Evolutionary conservation across 257 asterid species (phyloP).

Genomic region (Lycium barbarum): DNA sequence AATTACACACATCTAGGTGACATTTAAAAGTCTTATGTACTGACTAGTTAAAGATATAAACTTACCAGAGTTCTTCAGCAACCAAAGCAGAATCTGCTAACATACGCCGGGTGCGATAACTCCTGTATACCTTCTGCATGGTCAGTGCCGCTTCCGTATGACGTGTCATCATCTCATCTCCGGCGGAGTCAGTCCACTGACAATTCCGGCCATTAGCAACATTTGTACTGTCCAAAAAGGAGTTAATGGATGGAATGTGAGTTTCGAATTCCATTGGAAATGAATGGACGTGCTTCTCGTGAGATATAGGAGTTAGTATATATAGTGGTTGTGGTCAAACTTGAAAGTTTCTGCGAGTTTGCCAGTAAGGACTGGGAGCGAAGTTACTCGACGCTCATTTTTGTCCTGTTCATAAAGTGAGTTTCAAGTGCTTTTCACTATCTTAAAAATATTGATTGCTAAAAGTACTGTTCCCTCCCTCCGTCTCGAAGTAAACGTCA

Average conservation of each 20-base stretch:
- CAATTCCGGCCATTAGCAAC: conserved; percentile 21
- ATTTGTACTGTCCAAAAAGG: conserved; percentile 26
- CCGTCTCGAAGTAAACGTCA: too few relatives aligned
- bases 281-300: background rate
- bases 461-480: background rate
- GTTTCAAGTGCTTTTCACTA: background rate
- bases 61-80: conserved; percentile 86
- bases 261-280: conserved; percentile 63
- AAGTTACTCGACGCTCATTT: background rate
- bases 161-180: conserved; percentile 36
- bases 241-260: conserved; percentile 46
- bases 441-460: background rate
- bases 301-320: background rate
- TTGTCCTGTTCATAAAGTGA: background rate
- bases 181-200: conserved; percentile 31
- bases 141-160: conserved; percentile 70
- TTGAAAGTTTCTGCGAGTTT: background rate
- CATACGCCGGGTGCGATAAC: conserved; percentile 96
- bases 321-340: background rate
- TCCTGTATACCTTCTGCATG: conserved; percentile 85
- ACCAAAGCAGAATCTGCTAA: conserved; percentile 96
- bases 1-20: too few relatives aligned
- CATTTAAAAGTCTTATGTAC: too few relatives aligned
- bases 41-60: background rate
- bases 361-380: background rate